These are phyloP conservation scores for Coemansia aciculifera DNA, from an alignment of 192 early-diverging fungal genomes.

Conservation along the genomic window DNA sequence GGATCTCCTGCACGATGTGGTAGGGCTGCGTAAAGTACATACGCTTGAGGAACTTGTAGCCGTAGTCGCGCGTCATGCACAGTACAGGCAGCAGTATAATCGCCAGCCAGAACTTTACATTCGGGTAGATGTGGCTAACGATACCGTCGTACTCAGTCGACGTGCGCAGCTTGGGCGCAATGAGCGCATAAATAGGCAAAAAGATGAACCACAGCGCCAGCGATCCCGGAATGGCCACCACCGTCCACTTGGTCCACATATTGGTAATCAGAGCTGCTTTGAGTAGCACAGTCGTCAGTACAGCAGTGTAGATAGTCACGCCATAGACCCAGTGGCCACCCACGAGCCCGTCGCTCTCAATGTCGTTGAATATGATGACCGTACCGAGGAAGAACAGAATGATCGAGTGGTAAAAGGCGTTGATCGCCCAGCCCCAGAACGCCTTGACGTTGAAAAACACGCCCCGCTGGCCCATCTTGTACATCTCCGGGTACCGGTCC, in stretches of 20 bases:
- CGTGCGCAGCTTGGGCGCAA: constrained; percentile 67
- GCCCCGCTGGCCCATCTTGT: constrained; percentile 68
- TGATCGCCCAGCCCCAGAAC: constrained; percentile 73
- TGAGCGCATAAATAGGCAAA: constrained; percentile 77
- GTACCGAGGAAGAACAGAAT: constrained; percentile 57
- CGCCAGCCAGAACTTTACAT: constrained; percentile 82
- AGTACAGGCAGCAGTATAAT: constrained; percentile 83
- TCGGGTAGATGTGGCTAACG: constrained; percentile 63
- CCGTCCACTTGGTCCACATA: constrained; percentile 95
- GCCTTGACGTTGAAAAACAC: constrained; percentile 67
- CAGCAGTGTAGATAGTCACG: constrained; percentile 62
- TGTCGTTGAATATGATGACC: constrained; percentile 53
- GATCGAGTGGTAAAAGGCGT: constrained; percentile 71
- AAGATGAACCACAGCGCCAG: constrained; percentile 86
- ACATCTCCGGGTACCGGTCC: constrained; percentile 81
- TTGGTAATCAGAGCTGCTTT: constrained; percentile 90
- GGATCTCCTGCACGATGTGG: constrained; percentile 98
- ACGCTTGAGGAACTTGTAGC: constrained; percentile 89
- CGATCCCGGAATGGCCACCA: constrained; percentile 86
- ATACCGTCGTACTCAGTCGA: constrained; percentile 79
- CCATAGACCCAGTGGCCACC: constrained; percentile 61
- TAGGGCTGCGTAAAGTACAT: constrained; percentile 81
- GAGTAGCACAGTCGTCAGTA: constrained; percentile 83
- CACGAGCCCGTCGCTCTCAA: constrained; percentile 59
- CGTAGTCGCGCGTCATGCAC: constrained; percentile 84